Evolutionary conservation across 176 grass and related monocot genomes (phyloP).

Genomic region (Hyparrhenia diplandra): DNA sequence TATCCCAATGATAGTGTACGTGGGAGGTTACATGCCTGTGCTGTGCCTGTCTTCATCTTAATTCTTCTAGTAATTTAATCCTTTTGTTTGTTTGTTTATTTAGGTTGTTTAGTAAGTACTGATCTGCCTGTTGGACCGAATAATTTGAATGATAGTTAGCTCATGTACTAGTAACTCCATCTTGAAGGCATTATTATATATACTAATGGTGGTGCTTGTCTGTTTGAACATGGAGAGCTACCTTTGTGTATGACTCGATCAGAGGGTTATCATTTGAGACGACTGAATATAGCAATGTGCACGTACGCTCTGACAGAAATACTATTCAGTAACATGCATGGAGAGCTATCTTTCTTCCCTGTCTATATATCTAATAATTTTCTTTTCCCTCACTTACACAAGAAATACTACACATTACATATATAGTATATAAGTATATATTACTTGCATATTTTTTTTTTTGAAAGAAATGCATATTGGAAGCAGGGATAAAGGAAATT

Average conservation of each 20-base stretch:
- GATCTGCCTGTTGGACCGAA: background rate
- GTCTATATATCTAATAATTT: no score
- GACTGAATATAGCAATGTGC: background rate
- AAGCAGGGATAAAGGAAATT: no score
- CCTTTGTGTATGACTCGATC: background rate
- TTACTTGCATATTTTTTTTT: no score
- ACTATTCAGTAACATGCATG: no score
- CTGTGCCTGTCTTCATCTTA: background rate
- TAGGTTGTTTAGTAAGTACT: no score
- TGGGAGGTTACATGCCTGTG: conserved; percentile 20
- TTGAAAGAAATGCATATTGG: no score
- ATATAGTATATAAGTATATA: no score
- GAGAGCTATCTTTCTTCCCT: no score
- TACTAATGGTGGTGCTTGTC: background rate
- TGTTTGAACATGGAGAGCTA: no score
- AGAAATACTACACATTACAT: no score
- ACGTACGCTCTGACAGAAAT: no score
- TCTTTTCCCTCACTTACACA: no score
- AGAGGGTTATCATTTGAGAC: background rate
- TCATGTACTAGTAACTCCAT: background rate
- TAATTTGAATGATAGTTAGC: background rate
- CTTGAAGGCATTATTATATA: background rate
- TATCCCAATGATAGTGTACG: conserved; percentile 38
- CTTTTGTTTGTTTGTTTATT: background rate
- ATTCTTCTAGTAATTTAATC: background rate